Evolutionary conservation across 2,329 filamentous ascomycete species (phyloP).

Genomic region (Drechslerella dactyloides): DNA sequence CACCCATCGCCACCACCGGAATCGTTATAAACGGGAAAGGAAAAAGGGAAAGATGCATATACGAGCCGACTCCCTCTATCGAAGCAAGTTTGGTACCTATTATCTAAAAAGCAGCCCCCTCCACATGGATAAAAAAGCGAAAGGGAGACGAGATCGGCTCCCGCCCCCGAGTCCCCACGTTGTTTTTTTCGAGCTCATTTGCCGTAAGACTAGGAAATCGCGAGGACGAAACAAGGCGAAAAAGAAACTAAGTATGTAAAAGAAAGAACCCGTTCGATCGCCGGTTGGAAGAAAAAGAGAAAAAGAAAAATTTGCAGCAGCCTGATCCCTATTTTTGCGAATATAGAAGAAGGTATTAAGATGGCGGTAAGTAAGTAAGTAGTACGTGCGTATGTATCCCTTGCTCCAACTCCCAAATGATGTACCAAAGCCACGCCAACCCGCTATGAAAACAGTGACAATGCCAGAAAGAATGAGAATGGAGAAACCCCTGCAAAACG

Average conservation of each 20-base stretch:
- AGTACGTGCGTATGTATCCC: not conserved
- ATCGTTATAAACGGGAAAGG: not conserved
- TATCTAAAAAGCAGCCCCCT: too few species aligned
- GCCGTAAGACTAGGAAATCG: too few species aligned
- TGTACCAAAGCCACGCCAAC: conserved; percentile 6
- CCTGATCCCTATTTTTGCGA: not conserved
- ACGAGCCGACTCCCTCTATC: not conserved
- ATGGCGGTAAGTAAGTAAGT: not conserved
- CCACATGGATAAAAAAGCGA: not conserved
- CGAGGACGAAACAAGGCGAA: too few species aligned
- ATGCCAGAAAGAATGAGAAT: not conserved
- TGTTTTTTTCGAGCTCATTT: not conserved
- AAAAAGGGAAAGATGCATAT: not conserved
- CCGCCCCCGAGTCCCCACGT: not conserved
- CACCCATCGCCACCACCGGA: not conserved
- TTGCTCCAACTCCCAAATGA: conserved; percentile 2
- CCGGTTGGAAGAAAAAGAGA: not conserved
- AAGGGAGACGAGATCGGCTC: not conserved
- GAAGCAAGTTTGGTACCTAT: too few species aligned
- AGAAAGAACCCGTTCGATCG: not conserved
- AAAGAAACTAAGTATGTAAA: not conserved
- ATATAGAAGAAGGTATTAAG: not conserved
- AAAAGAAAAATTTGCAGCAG: conserved; percentile 1
- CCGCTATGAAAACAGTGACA: conserved; percentile 3
- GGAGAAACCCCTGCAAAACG: not conserved